Evolutionary conservation across 169 alveolate genomes (phyloP).

Genomic region (Eimeria acervulina): DNA sequence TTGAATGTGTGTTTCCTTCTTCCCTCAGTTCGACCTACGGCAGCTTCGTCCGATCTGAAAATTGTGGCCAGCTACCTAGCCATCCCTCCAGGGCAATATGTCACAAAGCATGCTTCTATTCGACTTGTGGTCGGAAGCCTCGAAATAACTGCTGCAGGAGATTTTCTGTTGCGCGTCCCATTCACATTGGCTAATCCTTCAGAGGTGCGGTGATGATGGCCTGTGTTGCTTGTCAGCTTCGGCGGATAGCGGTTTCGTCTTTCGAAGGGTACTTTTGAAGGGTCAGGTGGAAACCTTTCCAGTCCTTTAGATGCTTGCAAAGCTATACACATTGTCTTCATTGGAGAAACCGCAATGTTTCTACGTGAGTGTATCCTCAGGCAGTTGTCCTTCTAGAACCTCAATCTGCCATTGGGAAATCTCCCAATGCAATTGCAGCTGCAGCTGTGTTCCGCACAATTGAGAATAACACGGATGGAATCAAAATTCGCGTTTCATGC

Average conservation of each 20-base stretch:
- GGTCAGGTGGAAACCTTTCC: not conserved
- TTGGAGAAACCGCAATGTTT: not conserved
- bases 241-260: not conserved
- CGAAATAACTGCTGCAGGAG: not conserved
- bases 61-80: conserved; percentile 73
- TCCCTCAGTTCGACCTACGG: conserved; percentile 33
- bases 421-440: conserved; percentile 29
- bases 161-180: not conserved
- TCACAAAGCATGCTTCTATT: conserved; percentile 14
- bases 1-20: not conserved
- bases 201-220: not conserved
- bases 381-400: conserved; percentile 59
- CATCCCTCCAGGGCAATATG: conserved; percentile 57
- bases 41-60: conserved; percentile 57
- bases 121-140: conserved; percentile 20
- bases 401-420: conserved; percentile 40
- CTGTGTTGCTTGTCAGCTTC: not conserved
- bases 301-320: not conserved
- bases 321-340: not conserved
- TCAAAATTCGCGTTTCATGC: conserved; percentile 23
- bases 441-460: not conserved
- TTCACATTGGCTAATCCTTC: not conserved
- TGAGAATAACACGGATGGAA: not conserved
- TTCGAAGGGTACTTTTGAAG: not conserved
- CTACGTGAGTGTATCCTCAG: conserved; percentile 3